Conservation (phyloP, 116 monocot genomes). For the Iris pallida region DNA sequence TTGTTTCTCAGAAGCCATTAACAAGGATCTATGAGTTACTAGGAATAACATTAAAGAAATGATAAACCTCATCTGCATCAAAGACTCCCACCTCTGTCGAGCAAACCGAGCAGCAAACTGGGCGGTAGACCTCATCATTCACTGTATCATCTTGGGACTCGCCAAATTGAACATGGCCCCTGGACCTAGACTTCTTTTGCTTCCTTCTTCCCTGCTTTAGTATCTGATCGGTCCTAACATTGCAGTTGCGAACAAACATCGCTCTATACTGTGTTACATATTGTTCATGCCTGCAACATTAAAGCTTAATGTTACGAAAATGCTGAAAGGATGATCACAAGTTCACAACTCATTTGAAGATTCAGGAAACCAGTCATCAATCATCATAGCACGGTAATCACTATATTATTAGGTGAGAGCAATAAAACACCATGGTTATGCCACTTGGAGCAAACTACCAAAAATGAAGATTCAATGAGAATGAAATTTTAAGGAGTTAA, state of each 20-base stretch:
- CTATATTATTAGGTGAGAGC: too few species aligned
- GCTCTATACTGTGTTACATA: constrained; percentile 89
- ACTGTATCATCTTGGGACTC: constrained; percentile 13
- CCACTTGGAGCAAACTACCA: too few species aligned
- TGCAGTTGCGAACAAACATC: constrained; percentile 91
- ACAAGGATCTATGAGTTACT: constrained; percentile 53
- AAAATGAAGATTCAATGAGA: too few species aligned
- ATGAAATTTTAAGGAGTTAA: too few species aligned
- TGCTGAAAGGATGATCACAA: too few species aligned
- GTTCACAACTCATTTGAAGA: too few species aligned
- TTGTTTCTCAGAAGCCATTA: too few species aligned
- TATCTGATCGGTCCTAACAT: constrained; percentile 51
- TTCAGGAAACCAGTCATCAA: too few species aligned
- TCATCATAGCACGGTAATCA: too few species aligned
- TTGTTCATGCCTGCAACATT: constrained; percentile 70
- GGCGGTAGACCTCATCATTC: constrained; percentile 27
- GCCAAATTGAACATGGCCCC: constrained; percentile 7
- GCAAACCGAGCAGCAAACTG: constrained; percentile 81
- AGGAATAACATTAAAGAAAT: constrained; percentile 89
- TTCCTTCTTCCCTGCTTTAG: constrained; percentile 22
- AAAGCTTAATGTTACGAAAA: background rate
- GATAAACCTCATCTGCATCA: constrained; percentile 78
- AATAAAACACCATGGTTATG: too few species aligned
- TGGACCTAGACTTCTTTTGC: constrained; percentile 22
- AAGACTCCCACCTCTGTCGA: constrained; percentile 81